Percentiles rank a stretch among this genome's conserved stretches.
Conservation (phyloP, 1,284 basidiomycete species). For the Apiotrichum sp. region DNA sequence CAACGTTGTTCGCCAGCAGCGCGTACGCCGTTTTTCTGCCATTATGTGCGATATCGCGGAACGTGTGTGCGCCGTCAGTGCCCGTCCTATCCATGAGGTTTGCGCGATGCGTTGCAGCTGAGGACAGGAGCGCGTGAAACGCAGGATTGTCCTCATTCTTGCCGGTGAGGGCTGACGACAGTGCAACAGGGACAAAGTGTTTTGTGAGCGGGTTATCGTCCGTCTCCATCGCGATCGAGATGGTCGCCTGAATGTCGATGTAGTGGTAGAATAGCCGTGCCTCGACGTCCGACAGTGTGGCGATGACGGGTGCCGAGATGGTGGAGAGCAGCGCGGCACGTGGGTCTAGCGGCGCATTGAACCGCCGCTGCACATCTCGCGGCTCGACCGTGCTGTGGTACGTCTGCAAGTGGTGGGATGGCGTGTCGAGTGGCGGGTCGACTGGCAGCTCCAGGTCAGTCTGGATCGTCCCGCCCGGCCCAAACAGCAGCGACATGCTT, state of each 20-base stretch:
- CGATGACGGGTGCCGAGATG: conserved; percentile 4
- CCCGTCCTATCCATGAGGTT: conserved; percentile 16
- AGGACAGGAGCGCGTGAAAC: conserved; percentile 11
- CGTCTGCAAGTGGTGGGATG: not conserved
- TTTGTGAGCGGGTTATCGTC: conserved; percentile 8
- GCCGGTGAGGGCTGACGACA: conserved; percentile 5
- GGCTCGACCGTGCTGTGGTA: conserved; percentile 9
- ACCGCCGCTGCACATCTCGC: conserved; percentile 11
- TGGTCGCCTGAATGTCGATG: conserved; percentile 12
- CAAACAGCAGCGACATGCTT: conserved; percentile 3
- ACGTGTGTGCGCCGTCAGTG: not conserved
- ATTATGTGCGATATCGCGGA: conserved; percentile 9
- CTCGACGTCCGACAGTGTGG: conserved; percentile 11
- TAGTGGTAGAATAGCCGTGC: conserved; percentile 11
- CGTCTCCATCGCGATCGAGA: conserved; percentile 8
- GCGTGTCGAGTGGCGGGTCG: not conserved
- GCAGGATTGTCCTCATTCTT: conserved; percentile 11
- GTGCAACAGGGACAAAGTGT: conserved; percentile 11
- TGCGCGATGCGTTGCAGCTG: conserved; percentile 12
- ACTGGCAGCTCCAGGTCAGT: not conserved
- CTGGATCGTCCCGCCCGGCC: not conserved
- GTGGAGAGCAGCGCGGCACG: conserved; percentile 6
- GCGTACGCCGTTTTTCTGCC: conserved; percentile 8
- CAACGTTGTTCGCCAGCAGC: conserved; percentile 1
- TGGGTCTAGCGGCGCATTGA: conserved; percentile 12